Conservation (phyloP, 768 basidiomycete genomes). For the Lentinula sp. region DNA sequence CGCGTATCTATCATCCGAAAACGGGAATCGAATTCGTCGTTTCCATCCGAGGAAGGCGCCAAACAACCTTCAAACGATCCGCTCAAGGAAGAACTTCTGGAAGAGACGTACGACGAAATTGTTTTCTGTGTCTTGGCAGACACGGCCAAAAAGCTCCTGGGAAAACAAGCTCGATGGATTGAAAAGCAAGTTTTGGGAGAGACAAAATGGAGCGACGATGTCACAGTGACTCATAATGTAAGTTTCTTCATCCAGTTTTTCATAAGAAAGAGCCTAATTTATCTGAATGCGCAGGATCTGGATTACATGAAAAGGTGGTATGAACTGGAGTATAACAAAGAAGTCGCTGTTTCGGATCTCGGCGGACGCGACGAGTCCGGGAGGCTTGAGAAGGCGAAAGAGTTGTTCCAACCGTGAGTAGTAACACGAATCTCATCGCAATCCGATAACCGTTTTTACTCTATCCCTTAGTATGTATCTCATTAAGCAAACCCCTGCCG, state of each 20-base stretch:
- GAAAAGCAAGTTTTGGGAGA: slow-evolving; percentile 8
- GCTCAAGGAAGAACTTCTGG: not conserved
- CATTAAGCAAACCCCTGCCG: slow-evolving; percentile 6
- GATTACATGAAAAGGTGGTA: slow-evolving; percentile 10
- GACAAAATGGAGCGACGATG: slow-evolving; percentile 11
- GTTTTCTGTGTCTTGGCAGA: slow-evolving; percentile 9
- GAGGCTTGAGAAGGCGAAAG: slow-evolving; percentile 5
- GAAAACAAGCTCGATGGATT: slow-evolving; percentile 7
- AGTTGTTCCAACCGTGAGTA: slow-evolving; percentile 4
- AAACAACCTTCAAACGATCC: not conserved
- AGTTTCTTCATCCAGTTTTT: not conserved
- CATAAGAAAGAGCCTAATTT: not conserved
- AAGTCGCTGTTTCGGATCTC: slow-evolving; percentile 7
- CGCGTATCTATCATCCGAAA: not conserved
- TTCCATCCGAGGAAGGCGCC: not conserved
- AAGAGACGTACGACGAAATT: slow-evolving; percentile 8
- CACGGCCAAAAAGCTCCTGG: slow-evolving; percentile 3
- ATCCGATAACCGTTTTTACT: not conserved
- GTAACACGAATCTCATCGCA: not conserved
- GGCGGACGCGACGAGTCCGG: slow-evolving; percentile 1
- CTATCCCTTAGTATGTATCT: slow-evolving; percentile 3
- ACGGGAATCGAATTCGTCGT: not conserved
- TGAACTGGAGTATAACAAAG: slow-evolving; percentile 4
- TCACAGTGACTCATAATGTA: slow-evolving; percentile 9
- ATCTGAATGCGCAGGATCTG: not conserved